A percentile compares a stretch with the other conserved stretches of the same genome.
phyloP scores from a whole-genome alignment of 2,329 filamentous ascomycete species.

The Macrophomina phaseolina region DNA sequence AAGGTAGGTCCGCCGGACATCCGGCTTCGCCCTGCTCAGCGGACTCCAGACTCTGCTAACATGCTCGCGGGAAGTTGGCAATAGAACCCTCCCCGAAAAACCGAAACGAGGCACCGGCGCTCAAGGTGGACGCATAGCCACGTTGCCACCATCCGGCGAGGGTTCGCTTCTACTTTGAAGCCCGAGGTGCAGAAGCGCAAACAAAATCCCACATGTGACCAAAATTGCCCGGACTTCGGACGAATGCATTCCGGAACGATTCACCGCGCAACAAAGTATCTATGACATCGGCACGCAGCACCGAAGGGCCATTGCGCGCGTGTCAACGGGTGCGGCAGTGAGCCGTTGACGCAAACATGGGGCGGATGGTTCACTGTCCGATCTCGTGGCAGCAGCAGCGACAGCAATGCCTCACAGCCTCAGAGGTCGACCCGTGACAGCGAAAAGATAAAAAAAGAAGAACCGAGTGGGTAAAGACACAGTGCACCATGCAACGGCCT shows the following conservation, averaged over 20 bases:
- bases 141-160: no score
- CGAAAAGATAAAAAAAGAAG: not conserved
- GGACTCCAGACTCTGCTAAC: not conserved
- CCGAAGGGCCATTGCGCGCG: not conserved
- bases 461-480: not conserved
- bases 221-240: no score
- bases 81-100: no score
- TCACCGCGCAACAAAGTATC: not conserved
- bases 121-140: no score
- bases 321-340: not conserved
- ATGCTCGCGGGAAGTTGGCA: not conserved
- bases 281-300: not conserved
- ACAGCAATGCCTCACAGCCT: not conserved
- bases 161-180: no score
- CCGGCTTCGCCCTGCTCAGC: not conserved
- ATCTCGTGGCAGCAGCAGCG: no score
- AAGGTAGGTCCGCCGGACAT: not conserved
- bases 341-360: not conserved
- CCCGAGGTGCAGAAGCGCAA: no score
- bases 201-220: no score
- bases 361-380: no score
- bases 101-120: no score
- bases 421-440: not conserved
- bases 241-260: no score
- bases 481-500: not conserved